Conservation (phyloP, 345 rosid species). For the Eucalyptus albens region DNA sequence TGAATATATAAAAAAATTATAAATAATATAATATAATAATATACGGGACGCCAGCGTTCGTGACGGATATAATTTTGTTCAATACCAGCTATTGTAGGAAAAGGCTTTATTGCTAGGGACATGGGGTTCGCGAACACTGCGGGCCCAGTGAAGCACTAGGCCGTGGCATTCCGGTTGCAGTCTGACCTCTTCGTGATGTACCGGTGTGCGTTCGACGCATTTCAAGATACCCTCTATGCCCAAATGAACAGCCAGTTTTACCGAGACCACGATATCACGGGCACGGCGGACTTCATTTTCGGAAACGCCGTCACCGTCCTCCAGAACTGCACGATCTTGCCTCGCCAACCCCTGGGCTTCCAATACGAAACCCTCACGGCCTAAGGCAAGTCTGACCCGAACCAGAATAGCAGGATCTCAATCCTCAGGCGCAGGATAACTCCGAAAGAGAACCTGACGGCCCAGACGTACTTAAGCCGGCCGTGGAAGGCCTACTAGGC, state of each 20-base stretch:
- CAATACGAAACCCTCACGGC: background rate
- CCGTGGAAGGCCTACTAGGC: conserved; percentile 65
- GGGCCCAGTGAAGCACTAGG: conserved; percentile 69
- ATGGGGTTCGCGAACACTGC: conserved; percentile 71
- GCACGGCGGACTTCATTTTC: conserved; percentile 73
- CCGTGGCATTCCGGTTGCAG: conserved; percentile 68
- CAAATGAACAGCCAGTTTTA: conserved; percentile 67
- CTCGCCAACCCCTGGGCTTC: conserved; percentile 24
- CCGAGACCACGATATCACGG: conserved; percentile 45
- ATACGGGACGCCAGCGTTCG: conserved; percentile 34
- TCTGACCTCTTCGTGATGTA: conserved; percentile 66
- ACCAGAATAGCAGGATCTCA: background rate
- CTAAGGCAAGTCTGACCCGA: background rate
- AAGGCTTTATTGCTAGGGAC: conserved; percentile 84
- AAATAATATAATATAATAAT: too few species aligned
- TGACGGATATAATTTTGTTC: background rate
- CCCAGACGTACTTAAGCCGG: conserved; percentile 50
- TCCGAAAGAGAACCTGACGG: conserved; percentile 14
- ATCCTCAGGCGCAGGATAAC: conserved; percentile 5
- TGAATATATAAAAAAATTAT: too few species aligned
- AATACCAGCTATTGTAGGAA: conserved; percentile 46
- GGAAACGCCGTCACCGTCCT: conserved; percentile 59
- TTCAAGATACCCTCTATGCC: conserved; percentile 70
- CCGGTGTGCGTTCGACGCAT: conserved; percentile 51
- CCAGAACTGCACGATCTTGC: conserved; percentile 42